Evolutionary conservation across 164 flowering plant genomes (phyloP), one percentile per base, ranked within the genome.

Genomic region (Tetrastigma voinierianum): DNA sequence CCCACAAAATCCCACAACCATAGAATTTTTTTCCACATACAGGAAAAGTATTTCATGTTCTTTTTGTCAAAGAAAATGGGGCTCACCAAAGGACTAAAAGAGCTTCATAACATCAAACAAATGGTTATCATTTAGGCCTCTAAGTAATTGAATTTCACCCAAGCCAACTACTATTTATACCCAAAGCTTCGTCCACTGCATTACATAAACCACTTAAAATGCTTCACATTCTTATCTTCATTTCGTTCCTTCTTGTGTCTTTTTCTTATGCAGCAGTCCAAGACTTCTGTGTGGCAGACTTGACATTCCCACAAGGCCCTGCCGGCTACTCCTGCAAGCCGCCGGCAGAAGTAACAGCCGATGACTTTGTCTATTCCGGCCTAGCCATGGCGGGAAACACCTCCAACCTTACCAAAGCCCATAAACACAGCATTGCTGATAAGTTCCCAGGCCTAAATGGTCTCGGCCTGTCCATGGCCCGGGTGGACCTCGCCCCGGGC

Each of bases 271-370:
- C 74, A 0, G 9, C 74, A 0, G 80, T 60, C 18, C 70, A 13
- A 23, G 86, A 83, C 59, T 83, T 80, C 67, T 83, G 87, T 20
- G 84, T 80, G 0, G 84, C 71, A 1, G 71, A 76, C 74, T 64
- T 74, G 0, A 65, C 20, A 6, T 61, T 14, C 5, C 74, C 81
- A 0, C 40, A 16, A 46, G 25, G 57, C 9, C 83, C 83, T 0
- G 66, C 79, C 15, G 87, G 87, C 58, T 81, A 72, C 57, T n/a
- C 77, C 20, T 83, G 87, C 77, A 79, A 74, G 66, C 59, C 15
- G 6, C 65, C 75, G 7, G 21, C 74, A 1, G 66, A 23, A 1
- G 79, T 81, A 68, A 81, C 77, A 1, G 78, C 32, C 0, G 65
- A 59, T 10, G 83, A 78, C 64, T 83, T 83, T 24, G 78, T 65